Evolutionary conservation across 2,329 filamentous ascomycete genomes (phyloP).

Genomic region (Bipolaris cookei): DNA sequence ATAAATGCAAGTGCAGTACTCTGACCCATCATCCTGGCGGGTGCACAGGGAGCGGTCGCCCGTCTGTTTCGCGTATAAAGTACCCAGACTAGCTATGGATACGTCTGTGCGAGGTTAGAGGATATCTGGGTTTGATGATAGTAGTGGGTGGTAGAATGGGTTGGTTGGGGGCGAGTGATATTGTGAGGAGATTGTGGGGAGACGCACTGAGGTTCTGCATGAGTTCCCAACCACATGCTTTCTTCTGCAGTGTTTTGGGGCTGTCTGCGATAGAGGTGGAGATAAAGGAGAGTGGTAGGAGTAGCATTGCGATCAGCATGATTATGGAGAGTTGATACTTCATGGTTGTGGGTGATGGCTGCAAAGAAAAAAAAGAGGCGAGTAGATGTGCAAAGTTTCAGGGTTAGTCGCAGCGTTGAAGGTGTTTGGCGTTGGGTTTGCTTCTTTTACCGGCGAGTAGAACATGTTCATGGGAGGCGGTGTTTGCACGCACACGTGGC

Average conservation of each 20-base stretch:
- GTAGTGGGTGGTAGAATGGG: neutral
- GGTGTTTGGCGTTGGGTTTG: neutral
- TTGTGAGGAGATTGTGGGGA: neutral
- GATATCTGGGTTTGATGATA: neutral
- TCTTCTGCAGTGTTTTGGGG: neutral
- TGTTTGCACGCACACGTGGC: constrained; percentile 17
- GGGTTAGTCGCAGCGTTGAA: neutral
- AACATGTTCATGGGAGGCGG: neutral
- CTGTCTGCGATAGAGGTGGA: neutral
- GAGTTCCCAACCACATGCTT: constrained; percentile 20
- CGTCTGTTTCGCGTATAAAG: constrained; percentile 19
- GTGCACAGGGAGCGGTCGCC: constrained; percentile 21
- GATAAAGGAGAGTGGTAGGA: neutral
- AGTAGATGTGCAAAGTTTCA: neutral
- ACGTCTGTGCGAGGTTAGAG: constrained; percentile 13
- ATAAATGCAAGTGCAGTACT: constrained; percentile 28
- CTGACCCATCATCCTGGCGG: neutral
- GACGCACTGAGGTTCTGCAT: constrained; percentile 16
- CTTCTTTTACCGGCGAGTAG: constrained; percentile 3
- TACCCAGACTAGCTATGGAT: constrained; percentile 18
- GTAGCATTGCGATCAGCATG: neutral
- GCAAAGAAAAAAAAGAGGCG: neutral
- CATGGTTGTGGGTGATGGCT: neutral
- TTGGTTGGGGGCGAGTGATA: neutral
- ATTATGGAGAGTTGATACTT: neutral